These are phyloP conservation scores for Penicillium sp. DNA, from an alignment of 2,329 filamentous ascomycete species.

Conservation along the genomic window DNA sequence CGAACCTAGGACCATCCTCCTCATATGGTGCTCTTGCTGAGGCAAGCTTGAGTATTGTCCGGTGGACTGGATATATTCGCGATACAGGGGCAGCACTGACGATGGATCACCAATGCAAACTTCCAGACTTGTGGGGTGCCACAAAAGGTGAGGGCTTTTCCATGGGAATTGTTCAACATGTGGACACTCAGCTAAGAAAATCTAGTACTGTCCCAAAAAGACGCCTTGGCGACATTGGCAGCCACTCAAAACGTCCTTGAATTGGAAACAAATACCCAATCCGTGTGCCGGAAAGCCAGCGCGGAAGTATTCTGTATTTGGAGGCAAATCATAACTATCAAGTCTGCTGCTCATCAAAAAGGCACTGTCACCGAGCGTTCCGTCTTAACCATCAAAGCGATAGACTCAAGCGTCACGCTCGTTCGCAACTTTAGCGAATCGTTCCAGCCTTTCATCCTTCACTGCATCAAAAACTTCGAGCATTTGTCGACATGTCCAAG, in stretches of 20 bases:
- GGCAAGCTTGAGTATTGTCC: conserved; percentile 20
- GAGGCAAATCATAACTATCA: conserved; percentile 19
- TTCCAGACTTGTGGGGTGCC: conserved; percentile 9
- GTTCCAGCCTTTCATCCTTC: conserved; percentile 14
- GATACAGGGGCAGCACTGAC: conserved; percentile 25
- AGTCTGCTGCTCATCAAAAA: not conserved
- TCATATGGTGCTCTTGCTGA: conserved; percentile 19
- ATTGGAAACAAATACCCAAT: conserved; percentile 10
- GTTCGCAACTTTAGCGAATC: conserved; percentile 9
- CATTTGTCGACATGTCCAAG: conserved; percentile 16
- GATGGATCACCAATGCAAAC: conserved; percentile 14
- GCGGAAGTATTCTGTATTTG: conserved; percentile 19
- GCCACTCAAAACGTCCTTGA: not conserved
- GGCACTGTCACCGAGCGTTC: not conserved
- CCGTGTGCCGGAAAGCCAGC: conserved; percentile 14
- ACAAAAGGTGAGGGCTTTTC: conserved; percentile 3
- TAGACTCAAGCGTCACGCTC: not conserved
- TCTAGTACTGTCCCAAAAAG: not conserved
- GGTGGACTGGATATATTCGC: conserved; percentile 27
- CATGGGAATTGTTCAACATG: not conserved
- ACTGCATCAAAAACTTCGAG: conserved; percentile 9
- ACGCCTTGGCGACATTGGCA: not conserved
- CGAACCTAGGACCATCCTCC: conserved; percentile 19
- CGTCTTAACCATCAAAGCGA: not conserved
- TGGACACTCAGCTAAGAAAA: not conserved